phyloP scores from a whole-genome alignment of 2,329 filamentous ascomycete genomes.

The Talaromyces funiculosus region DNA sequence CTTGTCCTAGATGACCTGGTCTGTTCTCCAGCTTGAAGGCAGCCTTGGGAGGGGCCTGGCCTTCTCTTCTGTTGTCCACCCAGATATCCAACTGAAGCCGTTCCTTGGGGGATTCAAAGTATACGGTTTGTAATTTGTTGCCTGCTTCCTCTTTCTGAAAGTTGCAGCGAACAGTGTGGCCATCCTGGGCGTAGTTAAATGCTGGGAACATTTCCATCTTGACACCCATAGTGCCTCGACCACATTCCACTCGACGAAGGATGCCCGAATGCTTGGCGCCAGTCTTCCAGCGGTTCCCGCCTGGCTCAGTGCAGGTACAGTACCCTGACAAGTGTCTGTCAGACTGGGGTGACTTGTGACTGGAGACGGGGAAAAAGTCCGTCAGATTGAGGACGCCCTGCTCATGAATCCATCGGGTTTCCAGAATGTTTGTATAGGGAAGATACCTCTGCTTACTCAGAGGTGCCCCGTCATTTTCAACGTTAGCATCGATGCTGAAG shows the following conservation, averaged over 20 bases:
- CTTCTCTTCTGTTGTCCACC: constrained; percentile 54
- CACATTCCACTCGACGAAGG: constrained; percentile 65
- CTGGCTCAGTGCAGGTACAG: constrained; percentile 29
- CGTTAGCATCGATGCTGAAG: constrained; percentile 55
- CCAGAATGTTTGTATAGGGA: constrained; percentile 67
- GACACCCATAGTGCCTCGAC: constrained; percentile 60
- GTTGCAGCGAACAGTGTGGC: constrained; percentile 43
- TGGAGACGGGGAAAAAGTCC: constrained; percentile 70
- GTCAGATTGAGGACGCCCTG: constrained; percentile 67
- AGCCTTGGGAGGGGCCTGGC: constrained; percentile 45
- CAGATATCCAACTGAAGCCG: constrained; percentile 64
- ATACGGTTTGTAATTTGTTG: constrained; percentile 53
- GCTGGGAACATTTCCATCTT: constrained; percentile 67
- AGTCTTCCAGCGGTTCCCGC: constrained; percentile 48
- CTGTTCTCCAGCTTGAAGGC: constrained; percentile 51
- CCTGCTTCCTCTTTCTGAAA: constrained; percentile 32
- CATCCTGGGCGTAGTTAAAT: constrained; percentile 62
- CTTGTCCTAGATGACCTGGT: constrained; percentile 54
- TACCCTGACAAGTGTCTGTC: constrained; percentile 28
- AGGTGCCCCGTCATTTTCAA: constrained; percentile 38
- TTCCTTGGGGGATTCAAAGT: constrained; percentile 55
- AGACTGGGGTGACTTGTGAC: constrained; percentile 45
- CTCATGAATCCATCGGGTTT: constrained; percentile 72
- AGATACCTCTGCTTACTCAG: constrained; percentile 75
- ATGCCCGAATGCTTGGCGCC: constrained; percentile 44